Base-by-base conservation (phyloP, 257 asterid species). In the Solanum pennellii region DNA sequence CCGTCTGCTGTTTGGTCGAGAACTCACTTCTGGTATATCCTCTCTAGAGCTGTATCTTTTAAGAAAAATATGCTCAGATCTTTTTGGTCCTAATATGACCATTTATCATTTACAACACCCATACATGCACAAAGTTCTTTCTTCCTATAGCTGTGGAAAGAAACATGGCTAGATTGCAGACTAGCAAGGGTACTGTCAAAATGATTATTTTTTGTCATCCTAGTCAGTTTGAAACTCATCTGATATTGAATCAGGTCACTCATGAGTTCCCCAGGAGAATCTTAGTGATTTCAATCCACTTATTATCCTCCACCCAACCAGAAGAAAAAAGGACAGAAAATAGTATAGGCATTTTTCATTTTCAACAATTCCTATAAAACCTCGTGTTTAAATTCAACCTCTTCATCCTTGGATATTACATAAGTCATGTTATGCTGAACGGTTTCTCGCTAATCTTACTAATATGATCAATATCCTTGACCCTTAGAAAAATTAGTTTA, bases 1-100 rank as follows among this genome's bases (percentile, higher is more conserved):
- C 96, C 98, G 87, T 88, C 97, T 83, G 89, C 96, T 83, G 90
- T 91, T 77, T 97, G 99, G 99, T 94, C 98, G 82, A 95, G 91
- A 95, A 94, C 97, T 83, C 99, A 95, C 94, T 96, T 97, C 95
- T 97, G 99, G 99, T 97, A 94, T 29, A 44, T 83, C 86, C 39
- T 33, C 74, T 71, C 62, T 74, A 87, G 68, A 65, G 76, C 56
- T 75, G 33, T 21, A 52, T 33, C 85, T 11, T 9, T 29, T 82
- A 62, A 47, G 44, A 6, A 49, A 82, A 82, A 47, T 82, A 82
- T 82, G 20, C 69, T 82, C 85, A 52, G 85, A 49, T 82, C 3
- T 10, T 29, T 47, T 80, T 49, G 42, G 20, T 29, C 85, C 21
- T 45, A 80, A 47, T 33, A 49, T 29, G 44, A 16, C 35, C 65